Base-by-base conservation (phyloP, 75 land plant species). In the Picea glauca region DNA sequence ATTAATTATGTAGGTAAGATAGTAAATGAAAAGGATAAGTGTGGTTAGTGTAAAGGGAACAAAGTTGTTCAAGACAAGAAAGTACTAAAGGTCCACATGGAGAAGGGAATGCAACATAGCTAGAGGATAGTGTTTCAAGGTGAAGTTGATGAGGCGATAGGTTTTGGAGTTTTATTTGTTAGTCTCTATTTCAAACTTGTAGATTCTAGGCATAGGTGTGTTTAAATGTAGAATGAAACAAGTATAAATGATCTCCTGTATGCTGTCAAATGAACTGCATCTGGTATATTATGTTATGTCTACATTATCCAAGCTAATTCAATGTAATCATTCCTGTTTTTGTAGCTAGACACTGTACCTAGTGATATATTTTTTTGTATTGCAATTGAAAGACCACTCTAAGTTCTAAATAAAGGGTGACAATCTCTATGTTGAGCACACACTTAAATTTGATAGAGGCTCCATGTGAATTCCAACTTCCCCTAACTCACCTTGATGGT, bases 141-240 rank as follows among this genome's bases (percentile, higher is more conserved):
- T 15, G 90, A 91, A 84, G 95, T 90, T 58, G 95, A 91, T 87
- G 90, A 93, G 82, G 96, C 90, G 30, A 93, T 93, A 82, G 80
- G 92, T 14, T 43, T 23, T 63, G 8, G 12, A 21, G 66, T 21
- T 63, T 63, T 62, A 5, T 62, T 38, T 15, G 0, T 23, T n/a
- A 63, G 0, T 9, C 17, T 0, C 0, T 23, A 63, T 46, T 46
- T 46, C 50, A 46, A 0, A 46, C 50, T 0, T 6, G 8, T 46
- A 46, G 7, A 46, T 5, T 46, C 0, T 6, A 46, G 7, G 0
- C 50, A 46, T 5, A 46, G 7, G 5, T 46, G 7, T 46, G 50
- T 5, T 6, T 46, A 46, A 46, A 7, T 46, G 50, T 5, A 46
- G 7, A 46, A 46, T 46, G 1, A 0, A 46, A 46, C 1, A 8